These are phyloP conservation scores for Coniferiporia weirii DNA, from an alignment of 1,284 basidiomycete genomes.

Conservation along the genomic window DNA sequence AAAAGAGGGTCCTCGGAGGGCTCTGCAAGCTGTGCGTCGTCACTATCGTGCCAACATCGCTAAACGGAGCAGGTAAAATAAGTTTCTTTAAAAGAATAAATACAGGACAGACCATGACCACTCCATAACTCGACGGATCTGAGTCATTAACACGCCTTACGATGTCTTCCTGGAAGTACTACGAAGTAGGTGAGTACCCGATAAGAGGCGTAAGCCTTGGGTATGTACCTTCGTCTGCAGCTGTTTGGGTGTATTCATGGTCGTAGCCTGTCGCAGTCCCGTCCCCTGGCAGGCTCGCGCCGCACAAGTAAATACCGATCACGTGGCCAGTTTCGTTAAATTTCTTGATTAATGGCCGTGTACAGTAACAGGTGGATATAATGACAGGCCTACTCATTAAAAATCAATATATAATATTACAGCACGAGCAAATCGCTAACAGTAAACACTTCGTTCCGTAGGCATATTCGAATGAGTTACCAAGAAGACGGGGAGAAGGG, in stretches of 20 bases:
- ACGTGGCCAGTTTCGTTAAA: too few species aligned
- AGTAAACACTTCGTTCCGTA: too few species aligned
- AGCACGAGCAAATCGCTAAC: too few species aligned
- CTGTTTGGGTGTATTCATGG: background rate
- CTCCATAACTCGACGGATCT: conserved; percentile 35
- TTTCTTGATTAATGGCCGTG: too few species aligned
- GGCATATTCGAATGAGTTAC: too few species aligned
- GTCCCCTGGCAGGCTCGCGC: background rate
- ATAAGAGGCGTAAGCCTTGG: background rate
- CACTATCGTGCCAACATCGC: conserved; percentile 81
- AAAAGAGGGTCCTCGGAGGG: conserved; percentile 64
- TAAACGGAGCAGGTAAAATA: conserved; percentile 25
- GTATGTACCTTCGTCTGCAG: conserved; percentile 1
- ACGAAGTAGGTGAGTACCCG: background rate
- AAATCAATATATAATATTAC: too few species aligned
- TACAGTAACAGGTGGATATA: too few species aligned
- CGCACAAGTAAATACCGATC: too few species aligned
- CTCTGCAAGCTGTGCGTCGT: conserved; percentile 31
- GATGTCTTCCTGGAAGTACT: conserved; percentile 78
- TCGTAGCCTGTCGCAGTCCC: background rate
- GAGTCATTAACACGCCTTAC: conserved; percentile 48
- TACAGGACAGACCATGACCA: conserved; percentile 40
- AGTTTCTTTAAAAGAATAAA: background rate
- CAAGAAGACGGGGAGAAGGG: too few species aligned
- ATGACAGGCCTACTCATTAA: too few species aligned